These are phyloP conservation scores for Taphrina pruni DNA, from an alignment of 1,139 yeast species.

Conservation along the genomic window DNA sequence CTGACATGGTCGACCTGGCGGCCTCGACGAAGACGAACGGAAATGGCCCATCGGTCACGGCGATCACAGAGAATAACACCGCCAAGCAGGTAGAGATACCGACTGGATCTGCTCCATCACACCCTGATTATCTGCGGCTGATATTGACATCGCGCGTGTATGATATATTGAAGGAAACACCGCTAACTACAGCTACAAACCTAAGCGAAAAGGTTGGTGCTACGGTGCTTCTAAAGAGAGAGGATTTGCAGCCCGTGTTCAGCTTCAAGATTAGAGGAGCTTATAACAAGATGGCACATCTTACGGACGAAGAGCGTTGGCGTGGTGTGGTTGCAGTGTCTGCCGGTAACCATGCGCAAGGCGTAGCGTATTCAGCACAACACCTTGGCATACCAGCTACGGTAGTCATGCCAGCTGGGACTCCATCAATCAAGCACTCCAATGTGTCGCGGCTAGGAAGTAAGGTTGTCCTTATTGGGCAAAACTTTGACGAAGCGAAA, in stretches of 20 bases:
- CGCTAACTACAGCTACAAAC: constrained; percentile 75
- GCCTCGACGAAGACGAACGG: background rate
- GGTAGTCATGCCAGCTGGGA: constrained; percentile 96
- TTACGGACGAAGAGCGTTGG: constrained; percentile 68
- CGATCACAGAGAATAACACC: constrained; percentile 20
- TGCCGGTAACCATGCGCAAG: constrained; percentile 99
- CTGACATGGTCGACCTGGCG: constrained; percentile 1
- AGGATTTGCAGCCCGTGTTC: constrained; percentile 91
- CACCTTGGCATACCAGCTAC: constrained; percentile 88
- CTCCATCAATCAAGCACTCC: constrained; percentile 90
- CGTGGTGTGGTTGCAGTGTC: constrained; percentile 97
- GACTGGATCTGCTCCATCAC: constrained; percentile 15
- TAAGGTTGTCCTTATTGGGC: constrained; percentile 89
- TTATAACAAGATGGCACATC: constrained; percentile 90
- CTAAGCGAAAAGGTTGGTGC: constrained; percentile 75
- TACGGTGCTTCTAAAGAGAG: constrained; percentile 80
- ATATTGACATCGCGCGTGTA: constrained; percentile 78
- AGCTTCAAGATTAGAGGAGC: constrained; percentile 97
- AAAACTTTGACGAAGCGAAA: constrained; percentile 92
- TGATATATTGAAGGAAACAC: constrained; percentile 91
- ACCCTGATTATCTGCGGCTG: constrained; percentile 35
- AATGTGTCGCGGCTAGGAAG: constrained; percentile 93
- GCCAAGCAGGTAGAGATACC: constrained; percentile 1
- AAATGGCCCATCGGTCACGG: constrained; percentile 1
- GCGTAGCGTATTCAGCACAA: constrained; percentile 91